These are phyloP conservation scores for Colletotrichum sp. DNA, from an alignment of 2,329 filamentous ascomycete genomes.

Conservation along the genomic window DNA sequence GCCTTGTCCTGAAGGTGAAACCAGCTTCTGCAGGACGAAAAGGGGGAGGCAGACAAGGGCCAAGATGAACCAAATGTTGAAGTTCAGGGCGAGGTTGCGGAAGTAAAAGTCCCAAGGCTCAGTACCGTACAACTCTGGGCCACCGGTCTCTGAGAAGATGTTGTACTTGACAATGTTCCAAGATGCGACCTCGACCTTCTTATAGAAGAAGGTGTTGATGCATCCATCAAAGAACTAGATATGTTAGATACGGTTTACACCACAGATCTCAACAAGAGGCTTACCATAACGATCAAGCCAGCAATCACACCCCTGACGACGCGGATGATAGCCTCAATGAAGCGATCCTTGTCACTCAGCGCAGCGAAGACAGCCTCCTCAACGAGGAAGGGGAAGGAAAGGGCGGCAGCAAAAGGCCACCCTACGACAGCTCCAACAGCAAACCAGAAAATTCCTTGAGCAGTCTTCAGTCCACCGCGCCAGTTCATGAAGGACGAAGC, in stretches of 20 bases:
- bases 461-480: slow-evolving; percentile 78
- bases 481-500: slow-evolving; percentile 91
- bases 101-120: slow-evolving; percentile 98
- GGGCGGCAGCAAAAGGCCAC: slow-evolving; percentile 91
- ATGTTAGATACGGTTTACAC: slow-evolving; percentile 8
- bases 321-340: slow-evolving; percentile 65
- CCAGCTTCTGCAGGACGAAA: slow-evolving; percentile 73
- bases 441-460: slow-evolving; percentile 89
- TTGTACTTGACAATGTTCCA: slow-evolving; percentile 98
- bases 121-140: slow-evolving; percentile 91
- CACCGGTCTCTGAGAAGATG: slow-evolving; percentile 80
- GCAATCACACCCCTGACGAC: slow-evolving; percentile 71
- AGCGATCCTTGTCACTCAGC: slow-evolving; percentile 60
- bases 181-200: slow-evolving; percentile 75
- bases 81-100: slow-evolving; percentile 89
- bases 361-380: slow-evolving; percentile 72
- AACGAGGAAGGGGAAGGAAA: slow-evolving; percentile 79
- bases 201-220: slow-evolving; percentile 87
- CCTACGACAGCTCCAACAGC: slow-evolving; percentile 84
- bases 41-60: slow-evolving; percentile 78
- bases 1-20: slow-evolving; percentile 65
- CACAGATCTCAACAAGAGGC: slow-evolving; percentile 31
- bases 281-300: slow-evolving; percentile 72
- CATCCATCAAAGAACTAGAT: slow-evolving; percentile 69
- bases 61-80: slow-evolving; percentile 91